Evolutionary conservation across 2,329 filamentous ascomycete species (phyloP), one percentile per base, ranked within the genome.

Genomic region (Cladobotryum protrusum): DNA sequence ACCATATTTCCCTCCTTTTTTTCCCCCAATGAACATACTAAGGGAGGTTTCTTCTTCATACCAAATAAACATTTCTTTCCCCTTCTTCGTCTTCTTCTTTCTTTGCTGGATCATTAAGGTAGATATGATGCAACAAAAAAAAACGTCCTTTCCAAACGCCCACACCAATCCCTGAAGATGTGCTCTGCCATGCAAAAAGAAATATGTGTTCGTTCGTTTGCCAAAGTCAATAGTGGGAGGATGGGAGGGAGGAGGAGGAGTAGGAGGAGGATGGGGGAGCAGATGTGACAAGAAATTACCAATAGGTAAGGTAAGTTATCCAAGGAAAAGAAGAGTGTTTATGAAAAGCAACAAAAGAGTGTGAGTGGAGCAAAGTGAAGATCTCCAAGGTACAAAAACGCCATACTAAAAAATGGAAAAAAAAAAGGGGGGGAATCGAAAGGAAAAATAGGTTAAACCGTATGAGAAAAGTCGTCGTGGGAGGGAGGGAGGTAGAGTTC

Each of bases 311-410:
- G 6, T 29, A 29, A 8, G 24, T 29, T 32, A 43, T 43, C 41
- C 18, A 43, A 43, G 18, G 11, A 43, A 24, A 24, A 17, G 39
- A 42, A 18, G 20, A 43, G 4, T 20, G 19, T 9, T 18, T 7
- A 19, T 19, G 7, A 40, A 18, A 50, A 18, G 4, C 12, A 45
- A 48, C 19, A 15, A 43, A 45, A 18, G 18, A 18, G 24, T 20
- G 37, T 40, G 5, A 40, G 24, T 29, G 24, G 24, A 29, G 24
- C 37, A 40, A 40, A 40, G n/a, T 18, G 40, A 41, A 33, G 43
- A 45, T 43, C n/a, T 43, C 42, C 39, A 14, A 19, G 24, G 33
- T n/a, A 44, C 34, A 48, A 45, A 9, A 32, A 48, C 42, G 45
- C 45, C 49, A 14, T 18, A 48, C 43, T 40, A 37, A 14, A 36